Percentiles rank a stretch among this genome's conserved stretches.
These are phyloP conservation scores for Bryoerythrophyllum caledonicum DNA, from an alignment of 225 moss, liverwort and hornwort species.

Conservation along the genomic window DNA sequence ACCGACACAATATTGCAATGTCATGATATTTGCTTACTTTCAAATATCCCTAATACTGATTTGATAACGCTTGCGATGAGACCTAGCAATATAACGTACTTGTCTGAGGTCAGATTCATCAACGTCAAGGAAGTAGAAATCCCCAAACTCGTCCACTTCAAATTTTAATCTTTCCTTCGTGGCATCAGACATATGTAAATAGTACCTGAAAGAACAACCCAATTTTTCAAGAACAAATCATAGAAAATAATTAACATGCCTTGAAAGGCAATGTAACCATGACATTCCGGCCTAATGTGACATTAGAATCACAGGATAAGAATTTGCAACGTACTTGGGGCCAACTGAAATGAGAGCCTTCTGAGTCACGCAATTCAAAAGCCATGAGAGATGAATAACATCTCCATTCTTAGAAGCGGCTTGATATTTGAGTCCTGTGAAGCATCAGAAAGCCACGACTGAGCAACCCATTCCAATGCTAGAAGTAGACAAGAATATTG, in stretches of 20 bases:
- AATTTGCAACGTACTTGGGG: constrained; percentile 62
- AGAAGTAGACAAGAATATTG: not conserved
- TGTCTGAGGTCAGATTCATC: constrained; percentile 71
- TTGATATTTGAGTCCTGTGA: constrained; percentile 78
- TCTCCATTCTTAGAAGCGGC: constrained; percentile 74
- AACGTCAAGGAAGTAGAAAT: constrained; percentile 71
- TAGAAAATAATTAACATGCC: too few species aligned
- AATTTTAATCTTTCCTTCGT: constrained; percentile 77
- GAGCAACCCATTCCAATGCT: constrained; percentile 5
- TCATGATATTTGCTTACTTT: not conserved
- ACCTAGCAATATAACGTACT: constrained; percentile 28
- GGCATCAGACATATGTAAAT: constrained; percentile 74
- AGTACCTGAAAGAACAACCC: constrained; percentile 54
- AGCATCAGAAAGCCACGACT: constrained; percentile 9
- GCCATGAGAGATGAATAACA: constrained; percentile 80
- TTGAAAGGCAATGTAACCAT: not conserved
- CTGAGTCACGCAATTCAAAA: constrained; percentile 63
- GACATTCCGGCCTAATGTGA: not conserved
- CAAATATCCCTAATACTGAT: not conserved
- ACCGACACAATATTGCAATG: not conserved
- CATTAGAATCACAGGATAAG: not conserved
- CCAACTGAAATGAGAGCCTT: constrained; percentile 65
- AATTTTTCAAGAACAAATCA: too few species aligned
- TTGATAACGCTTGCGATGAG: not conserved
- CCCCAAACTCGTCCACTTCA: constrained; percentile 82